Evolutionary conservation across 192 early-diverging fungal genomes (phyloP), one percentile per base, ranked within the genome.

Genomic region (Entomortierella lignicola): DNA sequence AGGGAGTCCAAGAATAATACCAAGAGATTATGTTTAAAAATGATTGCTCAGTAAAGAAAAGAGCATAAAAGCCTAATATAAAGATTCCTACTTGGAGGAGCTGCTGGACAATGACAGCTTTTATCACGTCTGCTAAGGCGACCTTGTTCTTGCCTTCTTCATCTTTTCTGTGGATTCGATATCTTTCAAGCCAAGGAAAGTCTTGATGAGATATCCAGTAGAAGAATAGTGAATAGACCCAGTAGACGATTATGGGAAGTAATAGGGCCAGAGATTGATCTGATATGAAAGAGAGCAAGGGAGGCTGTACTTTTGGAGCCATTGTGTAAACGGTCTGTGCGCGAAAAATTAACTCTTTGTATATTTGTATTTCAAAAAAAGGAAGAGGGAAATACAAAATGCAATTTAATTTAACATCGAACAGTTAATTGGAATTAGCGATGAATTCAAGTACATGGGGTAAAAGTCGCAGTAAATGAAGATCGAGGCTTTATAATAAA

Each of bases 71-170:
- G 31, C 1, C 2, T 23, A 39, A 60, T 25, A 34, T 23, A 42
- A 54, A 65, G 37, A 55, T 26, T 7, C 50, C 62, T 32, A 83
- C 81, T 73, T 94, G 92, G 13, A 93, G 71, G 15, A 89, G 42
- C 63, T 93, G 92, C 59, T 92, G 91, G n/a, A 93, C 60, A 17
- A 86, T 64, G 12, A 92, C 90, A 50, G 84, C 83, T 55, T 66
- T 66, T 55, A 93, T 63, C 6, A 94, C 92, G 48, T 91, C 79
- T n/a, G 61, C 20, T 20, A 90, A 68, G 15, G 89, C 85, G 37
- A 94, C 89, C 63, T 83, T 83, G 71, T 94, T 94, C 37, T 74
- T 70, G 41, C 72, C 84, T 50, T 86, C 69, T 39, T 83, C 77
- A 41, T 81, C 67, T 64, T 89, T 75, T 59, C 79, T 53, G 74